Evolutionary conservation across 2,329 filamentous ascomycete genomes (phyloP).

Genomic region (Ophiostoma perfectum): DNA sequence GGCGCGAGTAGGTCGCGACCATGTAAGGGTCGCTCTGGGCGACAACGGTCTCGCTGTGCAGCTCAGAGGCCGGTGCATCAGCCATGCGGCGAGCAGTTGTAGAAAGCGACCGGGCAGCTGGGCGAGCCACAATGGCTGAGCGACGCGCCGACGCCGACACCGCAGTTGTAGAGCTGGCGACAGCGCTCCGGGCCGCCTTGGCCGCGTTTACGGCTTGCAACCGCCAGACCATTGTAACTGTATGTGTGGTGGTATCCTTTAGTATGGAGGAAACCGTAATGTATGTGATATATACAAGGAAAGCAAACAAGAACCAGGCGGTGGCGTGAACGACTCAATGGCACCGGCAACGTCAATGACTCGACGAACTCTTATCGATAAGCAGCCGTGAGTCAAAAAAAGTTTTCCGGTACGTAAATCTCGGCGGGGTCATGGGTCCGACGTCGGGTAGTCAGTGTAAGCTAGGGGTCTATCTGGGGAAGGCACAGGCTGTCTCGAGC

Average conservation of each 20-base stretch:
- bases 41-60: constrained; percentile 62
- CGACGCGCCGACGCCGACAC: constrained; percentile 4
- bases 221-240: constrained; percentile 13
- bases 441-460: constrained; percentile 17
- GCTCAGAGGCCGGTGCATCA: constrained; percentile 12
- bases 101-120: constrained; percentile 11
- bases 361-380: constrained; percentile 21
- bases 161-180: constrained; percentile 2
- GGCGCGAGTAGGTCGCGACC: constrained; percentile 91
- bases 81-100: background rate
- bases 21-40: constrained; percentile 77
- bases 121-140: constrained; percentile 15
- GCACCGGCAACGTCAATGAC: background rate
- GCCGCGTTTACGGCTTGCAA: constrained; percentile 21
- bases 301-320: background rate
- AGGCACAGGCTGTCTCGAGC: background rate
- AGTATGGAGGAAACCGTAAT: background rate
- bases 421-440: constrained; percentile 20
- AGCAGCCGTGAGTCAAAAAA: constrained; percentile 22
- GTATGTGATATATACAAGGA: background rate
- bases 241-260: background rate
- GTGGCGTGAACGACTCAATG: constrained; percentile 2
- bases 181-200: constrained; percentile 20
- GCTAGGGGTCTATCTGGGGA: background rate
- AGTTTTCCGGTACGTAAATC: constrained; percentile 5